Evolutionary conservation across 2,329 filamentous ascomycete genomes (phyloP), one percentile per base, ranked within the genome.

Genomic region (Sphaceloma murrayae): DNA sequence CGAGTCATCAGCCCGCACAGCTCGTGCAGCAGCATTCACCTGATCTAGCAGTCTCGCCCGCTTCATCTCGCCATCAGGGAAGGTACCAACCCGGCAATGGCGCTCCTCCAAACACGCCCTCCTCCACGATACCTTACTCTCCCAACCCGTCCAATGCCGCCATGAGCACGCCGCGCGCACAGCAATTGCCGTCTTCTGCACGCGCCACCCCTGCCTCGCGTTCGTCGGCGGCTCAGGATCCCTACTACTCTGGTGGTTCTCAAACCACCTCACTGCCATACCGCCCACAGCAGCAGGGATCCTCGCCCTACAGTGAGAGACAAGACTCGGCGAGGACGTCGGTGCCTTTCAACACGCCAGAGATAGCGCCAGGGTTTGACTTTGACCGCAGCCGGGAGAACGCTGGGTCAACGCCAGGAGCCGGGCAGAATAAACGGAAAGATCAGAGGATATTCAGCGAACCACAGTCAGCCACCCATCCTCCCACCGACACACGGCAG

Each of bases 211-310:
- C 68, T 46, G 56, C 60, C n/a, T 53, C 52, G 54, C 80, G 82
- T 45, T 87, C 67, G 36, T 54, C 84, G 36, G 84, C 85, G 26
- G 77, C 87, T 57, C 88, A 87, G 10, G 91, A 85, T 32, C 82
- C 78, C 51, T 75, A 78, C 49, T 58, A 62, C 40, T 54, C 56
- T 14, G 57, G 29, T 32, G 33, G 14, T 36, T 48, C 34, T 30
- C 45, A 43, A 48, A 46, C 50, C 44, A 44, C 46, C 49, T 19
- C 49, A 55, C 19, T 56, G 55, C 22, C 53, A 55, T 39, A 49
- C 50, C 51, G 17, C 33, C 52, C 30, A 48, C 55, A 21, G 43
- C 52, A 17, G 29, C 53, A 39, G 26, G 54, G 38, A 52, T 57
- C 46, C 54, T 56, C 44, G 48, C 47, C 32, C 46, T 52, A 47